Base-by-base conservation (phyloP, 352 stramenopile species). In the Pythium guiyangense region DNA sequence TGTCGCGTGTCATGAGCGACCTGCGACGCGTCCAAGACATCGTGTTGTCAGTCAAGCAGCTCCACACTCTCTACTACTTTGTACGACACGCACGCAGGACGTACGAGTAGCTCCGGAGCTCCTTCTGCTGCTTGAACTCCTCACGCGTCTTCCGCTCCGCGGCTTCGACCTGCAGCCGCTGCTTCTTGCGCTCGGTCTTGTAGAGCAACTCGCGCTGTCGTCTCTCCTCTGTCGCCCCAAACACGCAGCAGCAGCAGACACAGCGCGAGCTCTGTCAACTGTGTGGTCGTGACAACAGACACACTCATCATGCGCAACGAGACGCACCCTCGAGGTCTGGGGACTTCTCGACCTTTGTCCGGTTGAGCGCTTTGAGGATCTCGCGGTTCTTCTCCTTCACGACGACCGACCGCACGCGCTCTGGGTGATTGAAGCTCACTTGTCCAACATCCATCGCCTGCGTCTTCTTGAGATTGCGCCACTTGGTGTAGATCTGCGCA, bases 391-490 rank as follows among this genome's bases (percentile, higher is more conserved):
- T 97, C 64, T 96, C 86, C 34, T 69, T 60, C 14, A 96, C 85
- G n/a, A 12, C 17, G 26, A 37, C 15, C 25, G 17, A 6, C 71
- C 66, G 55, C 62, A 86, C 81, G 49, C 79, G 67, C 5, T 89
- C 79, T 0, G 79, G 78, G 49, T 90, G 74, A 52, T 91, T 74
- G 54, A 90, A 92, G 51, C 82, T 80, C 2, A 98, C 90, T 73
- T 96, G 84, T 22, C 93, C 93, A 42, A 95, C 86, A 54, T 97
- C 90, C 89, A 98, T 98, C 26, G 73, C 75, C 40, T 68, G 59
- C 1, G 80, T 87, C 65, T 98, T 98, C 54, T 94, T 89, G 56
- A 98, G 57, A 63, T 98, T 98, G 31, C 83, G 76, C 89, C 89
- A 98, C 54, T 83, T 86, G 20, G 92, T 98, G 69, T 98, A 98